Conservation (phyloP, 1,284 basidiomycete species). For the Pyrrhoderma lamaoense region DNA sequence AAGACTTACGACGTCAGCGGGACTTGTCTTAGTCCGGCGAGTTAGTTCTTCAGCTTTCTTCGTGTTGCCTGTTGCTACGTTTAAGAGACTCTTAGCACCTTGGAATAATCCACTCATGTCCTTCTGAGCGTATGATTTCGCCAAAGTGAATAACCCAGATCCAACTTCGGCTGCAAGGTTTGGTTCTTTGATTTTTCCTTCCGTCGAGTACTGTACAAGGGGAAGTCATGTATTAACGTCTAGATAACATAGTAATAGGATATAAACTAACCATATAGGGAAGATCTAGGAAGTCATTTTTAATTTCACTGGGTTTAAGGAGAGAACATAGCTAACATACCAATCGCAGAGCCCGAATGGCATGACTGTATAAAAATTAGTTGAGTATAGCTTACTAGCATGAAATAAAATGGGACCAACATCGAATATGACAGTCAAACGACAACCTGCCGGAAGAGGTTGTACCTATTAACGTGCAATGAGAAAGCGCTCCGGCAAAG, state of each 20-base stretch:
- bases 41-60: constrained; percentile 59
- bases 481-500: not conserved
- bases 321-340: constrained; percentile 27
- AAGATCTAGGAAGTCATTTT: constrained; percentile 34
- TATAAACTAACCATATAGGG: constrained; percentile 52
- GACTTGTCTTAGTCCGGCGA: constrained; percentile 66
- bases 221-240: not conserved
- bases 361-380: constrained; percentile 39
- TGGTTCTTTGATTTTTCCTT: constrained; percentile 90
- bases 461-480: constrained; percentile 29
- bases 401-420: constrained; percentile 33
- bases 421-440: constrained; percentile 85
- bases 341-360: constrained; percentile 61
- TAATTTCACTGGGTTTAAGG: not conserved
- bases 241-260: constrained; percentile 1
- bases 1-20: constrained; percentile 55
- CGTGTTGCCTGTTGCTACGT: constrained; percentile 37
- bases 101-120: constrained; percentile 71
- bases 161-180: constrained; percentile 77
- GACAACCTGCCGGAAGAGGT: constrained; percentile 75
- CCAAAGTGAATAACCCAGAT: constrained; percentile 62
- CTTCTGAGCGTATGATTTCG: constrained; percentile 64
- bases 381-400: not conserved
- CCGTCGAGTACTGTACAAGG: constrained; percentile 68
- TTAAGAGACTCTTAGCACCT: constrained; percentile 43